Base-by-base conservation (phyloP, 78 protist species). In the Emiliania huxleyi region DNA sequence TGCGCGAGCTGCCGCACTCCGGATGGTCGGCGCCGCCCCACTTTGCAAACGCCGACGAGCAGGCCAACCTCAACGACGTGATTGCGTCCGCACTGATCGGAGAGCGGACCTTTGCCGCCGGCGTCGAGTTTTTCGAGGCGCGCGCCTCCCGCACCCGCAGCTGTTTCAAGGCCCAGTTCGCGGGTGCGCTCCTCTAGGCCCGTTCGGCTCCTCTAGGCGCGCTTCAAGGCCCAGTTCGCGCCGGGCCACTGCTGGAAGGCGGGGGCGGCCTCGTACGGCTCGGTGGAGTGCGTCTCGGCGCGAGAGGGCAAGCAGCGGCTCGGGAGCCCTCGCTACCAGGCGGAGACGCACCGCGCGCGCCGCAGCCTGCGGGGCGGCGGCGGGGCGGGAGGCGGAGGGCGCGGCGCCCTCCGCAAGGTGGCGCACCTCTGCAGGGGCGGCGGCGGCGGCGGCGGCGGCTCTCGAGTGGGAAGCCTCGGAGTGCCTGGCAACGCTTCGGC, bases 121-220 rank as follows among this genome's bases (percentile, higher is more conserved):
- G 85, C 4, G 85, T 77, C n/a, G 85, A 77, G 85, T 77, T 77
- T 22, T 77, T 40, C 46, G 85, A 77, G 46, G 85, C 46, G 44
- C 85, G 85, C 62, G 62, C 62, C 62, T 52, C 29, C 62, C 8
- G 15, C 15, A 15, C 29, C 62, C 62, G 62, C 29, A 52, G 29
- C 29, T 19, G 62, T 15, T 52, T 8, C 8, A 52, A 19, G 62
- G 15, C 62, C 8, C 15, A 52, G 62, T 52, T 52, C n/a, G n/a
- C n/a, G 62, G 29, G 15, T 52, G 8, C 62, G 62, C 62, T 52
- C 29, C 15, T 15, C 62, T 19, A 52, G 8, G 62, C 62, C 15
- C 62, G 8, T 19, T 52, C 62, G 62, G n/a, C n/a, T n/a, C n/a
- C n/a, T n/a, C n/a, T 52, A 52, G 62, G 62, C 62, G 29, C 62